Evolutionary conservation across 495 filamentous ascomycete genomes (phyloP).

Genomic region (Clavariopsis aquatica): DNA sequence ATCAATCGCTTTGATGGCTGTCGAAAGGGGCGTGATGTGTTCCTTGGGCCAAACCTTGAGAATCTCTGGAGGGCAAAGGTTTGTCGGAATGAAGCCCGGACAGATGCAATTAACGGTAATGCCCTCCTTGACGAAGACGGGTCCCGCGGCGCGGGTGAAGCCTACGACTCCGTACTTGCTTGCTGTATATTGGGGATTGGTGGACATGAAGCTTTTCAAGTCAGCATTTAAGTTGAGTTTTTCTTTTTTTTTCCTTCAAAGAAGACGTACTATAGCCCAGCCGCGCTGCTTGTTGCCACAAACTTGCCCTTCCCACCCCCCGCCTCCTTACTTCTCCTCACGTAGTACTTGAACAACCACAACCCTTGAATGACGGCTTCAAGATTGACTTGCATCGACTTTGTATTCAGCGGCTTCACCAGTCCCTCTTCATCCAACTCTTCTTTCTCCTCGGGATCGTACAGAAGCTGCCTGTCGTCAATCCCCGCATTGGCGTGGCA

Average conservation of each 20-base stretch:
- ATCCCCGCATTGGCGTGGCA: constrained; percentile 53
- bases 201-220: constrained; percentile 37
- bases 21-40: constrained; percentile 49
- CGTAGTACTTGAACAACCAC: constrained; percentile 51
- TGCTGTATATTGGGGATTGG: constrained; percentile 45
- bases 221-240: constrained; percentile 11
- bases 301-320: constrained; percentile 32
- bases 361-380: constrained; percentile 48
- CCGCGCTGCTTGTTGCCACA: constrained; percentile 29
- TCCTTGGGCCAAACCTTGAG: constrained; percentile 45
- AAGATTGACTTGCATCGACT: constrained; percentile 50
- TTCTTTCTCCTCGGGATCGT: constrained; percentile 27
- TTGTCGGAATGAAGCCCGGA: constrained; percentile 43
- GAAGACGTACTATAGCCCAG: constrained; percentile 28
- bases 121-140: constrained; percentile 38
- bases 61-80: constrained; percentile 44
- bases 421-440: constrained; percentile 37
- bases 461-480: constrained; percentile 42
- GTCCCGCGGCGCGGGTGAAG: constrained; percentile 40
- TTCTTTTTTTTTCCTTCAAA: background rate
- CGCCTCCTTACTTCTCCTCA: constrained; percentile 33
- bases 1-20: constrained; percentile 44
- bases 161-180: constrained; percentile 47
- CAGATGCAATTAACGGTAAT: constrained; percentile 35
- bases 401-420: constrained; percentile 46